Base-by-base conservation (phyloP, 345 rosid genomes). In the Zanthoxylum bungeanum region DNA sequence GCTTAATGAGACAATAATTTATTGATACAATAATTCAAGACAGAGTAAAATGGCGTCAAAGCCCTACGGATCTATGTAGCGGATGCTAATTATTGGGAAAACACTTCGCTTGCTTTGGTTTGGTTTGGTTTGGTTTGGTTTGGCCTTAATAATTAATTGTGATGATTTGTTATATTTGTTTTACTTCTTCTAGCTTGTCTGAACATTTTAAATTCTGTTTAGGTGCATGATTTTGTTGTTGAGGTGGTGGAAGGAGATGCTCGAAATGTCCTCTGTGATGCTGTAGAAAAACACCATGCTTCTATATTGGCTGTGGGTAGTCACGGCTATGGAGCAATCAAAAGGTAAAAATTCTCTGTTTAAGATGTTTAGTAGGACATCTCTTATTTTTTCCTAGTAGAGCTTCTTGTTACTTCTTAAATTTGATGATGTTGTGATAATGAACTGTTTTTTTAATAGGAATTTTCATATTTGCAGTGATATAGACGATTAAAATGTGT, bases 321-420 rank as follows among this genome's bases (percentile, higher is more conserved):
- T 74, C 99, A 93, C 79, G 99, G 99, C 21, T 87, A 96, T 79
- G 99, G 99, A 80, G 91, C 97, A 68, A 85, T 96, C 62, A 96
- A 93, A 81, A 91, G 98, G 99, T 89, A 63, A 12, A 16, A 1
- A 27, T 37, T 52, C 34, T 28, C 6, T n/a, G n/a, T n/a, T n/a
- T 55, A 27, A 11, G 34, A 11, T 55, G 60, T 27, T 55, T 24
- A 33, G 12, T 3, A 0, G 4, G 33, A 10, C 8, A 0, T 60
- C 17, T 34, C 16, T 1, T 9, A 34, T 9, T 36, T n/a, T 57
- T 4, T n/a, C 16, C 14, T 8, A 56, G 7, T 12, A 21, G 17
- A 28, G 21, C n/a, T n/a, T n/a, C 34, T 55, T 28, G 34, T 16
- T 56, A 9, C 24, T 24, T 4, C 24, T 24, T 2, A 53, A 25